Evolutionary conservation across 1,284 basidiomycete species (phyloP).

Genomic region (Sanguinoderma infundibulare): DNA sequence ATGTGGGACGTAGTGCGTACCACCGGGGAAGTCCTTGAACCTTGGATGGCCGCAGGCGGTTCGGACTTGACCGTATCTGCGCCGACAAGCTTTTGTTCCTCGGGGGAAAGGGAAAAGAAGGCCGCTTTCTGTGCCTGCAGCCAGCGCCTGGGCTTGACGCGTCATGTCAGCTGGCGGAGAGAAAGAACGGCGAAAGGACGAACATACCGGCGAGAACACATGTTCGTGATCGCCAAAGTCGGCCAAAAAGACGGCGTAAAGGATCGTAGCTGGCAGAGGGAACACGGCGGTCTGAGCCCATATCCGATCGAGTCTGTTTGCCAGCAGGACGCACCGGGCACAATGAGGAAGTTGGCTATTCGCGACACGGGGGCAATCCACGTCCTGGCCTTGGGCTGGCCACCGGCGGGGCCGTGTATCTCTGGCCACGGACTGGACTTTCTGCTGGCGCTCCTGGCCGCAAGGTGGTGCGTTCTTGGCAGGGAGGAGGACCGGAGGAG

Average conservation of each 20-base stretch:
- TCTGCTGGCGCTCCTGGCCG: constrained; percentile 19
- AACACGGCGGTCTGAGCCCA: background rate
- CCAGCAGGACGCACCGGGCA: constrained; percentile 29
- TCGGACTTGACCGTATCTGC: constrained; percentile 12
- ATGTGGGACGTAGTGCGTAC: constrained; percentile 9
- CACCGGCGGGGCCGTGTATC: constrained; percentile 7
- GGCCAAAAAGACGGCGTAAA: constrained; percentile 65
- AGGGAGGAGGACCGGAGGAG: background rate
- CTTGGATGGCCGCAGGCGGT: constrained; percentile 4
- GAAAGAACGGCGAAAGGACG: background rate
- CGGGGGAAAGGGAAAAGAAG: constrained; percentile 41
- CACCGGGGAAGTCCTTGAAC: constrained; percentile 12
- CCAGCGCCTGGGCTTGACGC: constrained; percentile 39
- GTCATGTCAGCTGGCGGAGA: constrained; percentile 6
- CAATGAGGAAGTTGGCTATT: constrained; percentile 33
- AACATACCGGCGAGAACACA: constrained; percentile 68
- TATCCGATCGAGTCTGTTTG: background rate
- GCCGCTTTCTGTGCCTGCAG: constrained; percentile 36
- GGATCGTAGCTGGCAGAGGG: constrained; percentile 43
- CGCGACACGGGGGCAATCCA: constrained; percentile 32
- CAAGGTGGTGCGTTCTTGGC: background rate
- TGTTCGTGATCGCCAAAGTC: constrained; percentile 74
- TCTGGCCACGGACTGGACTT: constrained; percentile 27
- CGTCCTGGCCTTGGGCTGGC: constrained; percentile 13
- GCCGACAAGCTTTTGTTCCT: constrained; percentile 35